Percentiles rank a stretch among this genome's conserved stretches.
Conservation (phyloP, 306 rosid species). For the Lathyrus tuberosus region DNA sequence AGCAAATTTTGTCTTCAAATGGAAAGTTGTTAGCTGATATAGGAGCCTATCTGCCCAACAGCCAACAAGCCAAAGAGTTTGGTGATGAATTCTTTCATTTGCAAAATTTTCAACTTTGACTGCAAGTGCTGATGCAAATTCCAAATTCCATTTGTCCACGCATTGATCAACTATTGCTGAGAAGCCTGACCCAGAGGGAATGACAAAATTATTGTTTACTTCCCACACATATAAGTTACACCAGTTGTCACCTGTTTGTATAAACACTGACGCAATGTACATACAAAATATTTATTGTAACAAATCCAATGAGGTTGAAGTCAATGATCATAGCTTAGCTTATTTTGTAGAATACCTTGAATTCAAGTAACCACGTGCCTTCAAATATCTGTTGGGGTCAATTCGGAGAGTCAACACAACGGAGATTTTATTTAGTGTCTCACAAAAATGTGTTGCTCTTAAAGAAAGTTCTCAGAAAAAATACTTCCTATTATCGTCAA, state of each 20-base stretch:
- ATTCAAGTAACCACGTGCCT: not conserved
- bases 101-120: conserved; percentile 39
- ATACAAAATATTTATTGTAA: not conserved
- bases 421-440: too few relatives aligned
- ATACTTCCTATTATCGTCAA: too few relatives aligned
- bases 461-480: too few relatives aligned
- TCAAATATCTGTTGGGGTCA: too few relatives aligned
- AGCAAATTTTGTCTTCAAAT: conserved; percentile 8
- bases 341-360: not conserved
- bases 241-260: not conserved
- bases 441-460: too few relatives aligned
- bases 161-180: conserved; percentile 3
- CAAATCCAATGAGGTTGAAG: conserved; percentile 1
- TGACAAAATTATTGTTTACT: conserved; percentile 11
- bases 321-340: conserved; percentile 8
- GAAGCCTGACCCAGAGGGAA: conserved; percentile 9
- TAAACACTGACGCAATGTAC: conserved; percentile 21
- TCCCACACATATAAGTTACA: not conserved
- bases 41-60: conserved; percentile 21
- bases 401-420: too few relatives aligned
- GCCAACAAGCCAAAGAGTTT: conserved; percentile 23
- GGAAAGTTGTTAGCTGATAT: conserved; percentile 13
- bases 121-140: conserved; percentile 26
- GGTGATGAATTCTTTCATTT: conserved; percentile 31
- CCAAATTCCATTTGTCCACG: not conserved